phyloP scores from a whole-genome alignment of 2,329 filamentous ascomycete species.

The Diaporthe aspalathi region DNA sequence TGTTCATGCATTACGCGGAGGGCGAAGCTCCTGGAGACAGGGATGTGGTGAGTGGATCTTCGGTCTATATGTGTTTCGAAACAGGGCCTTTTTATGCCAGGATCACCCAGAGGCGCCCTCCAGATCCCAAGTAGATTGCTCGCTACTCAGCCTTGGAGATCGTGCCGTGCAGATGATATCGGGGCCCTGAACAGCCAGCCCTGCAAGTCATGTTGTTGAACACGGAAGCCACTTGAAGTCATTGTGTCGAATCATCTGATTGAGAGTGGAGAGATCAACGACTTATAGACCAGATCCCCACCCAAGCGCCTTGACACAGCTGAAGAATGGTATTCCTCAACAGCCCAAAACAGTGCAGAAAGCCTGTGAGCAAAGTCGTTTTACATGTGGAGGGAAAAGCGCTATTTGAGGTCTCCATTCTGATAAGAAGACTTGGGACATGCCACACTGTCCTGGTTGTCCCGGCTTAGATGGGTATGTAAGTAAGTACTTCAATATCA shows the following conservation, averaged over 20 bases:
- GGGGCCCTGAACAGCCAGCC: background rate
- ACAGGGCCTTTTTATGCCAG: constrained; percentile 22
- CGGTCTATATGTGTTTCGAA: constrained; percentile 27
- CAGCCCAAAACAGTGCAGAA: no score
- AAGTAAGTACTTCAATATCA: no score
- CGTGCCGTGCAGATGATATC: constrained; percentile 1
- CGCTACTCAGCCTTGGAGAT: constrained; percentile 20
- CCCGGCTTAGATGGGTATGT: no score
- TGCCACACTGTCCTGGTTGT: background rate
- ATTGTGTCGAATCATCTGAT: background rate
- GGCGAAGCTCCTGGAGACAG: constrained; percentile 24
- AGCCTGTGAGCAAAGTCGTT: background rate
- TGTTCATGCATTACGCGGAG: constrained; percentile 23
- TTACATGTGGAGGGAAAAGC: background rate
- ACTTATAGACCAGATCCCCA: background rate
- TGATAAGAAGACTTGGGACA: background rate
- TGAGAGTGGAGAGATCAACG: background rate
- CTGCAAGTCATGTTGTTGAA: background rate
- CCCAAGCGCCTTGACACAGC: background rate
- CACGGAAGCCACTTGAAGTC: background rate
- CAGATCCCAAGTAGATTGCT: constrained; percentile 25
- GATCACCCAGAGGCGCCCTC: constrained; percentile 9
- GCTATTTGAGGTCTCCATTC: background rate
- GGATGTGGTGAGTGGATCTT: constrained; percentile 14
- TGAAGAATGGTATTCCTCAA: background rate